phyloP scores from a whole-genome alignment of 2,329 filamentous ascomycete species.

The Monosporascus sp. region DNA sequence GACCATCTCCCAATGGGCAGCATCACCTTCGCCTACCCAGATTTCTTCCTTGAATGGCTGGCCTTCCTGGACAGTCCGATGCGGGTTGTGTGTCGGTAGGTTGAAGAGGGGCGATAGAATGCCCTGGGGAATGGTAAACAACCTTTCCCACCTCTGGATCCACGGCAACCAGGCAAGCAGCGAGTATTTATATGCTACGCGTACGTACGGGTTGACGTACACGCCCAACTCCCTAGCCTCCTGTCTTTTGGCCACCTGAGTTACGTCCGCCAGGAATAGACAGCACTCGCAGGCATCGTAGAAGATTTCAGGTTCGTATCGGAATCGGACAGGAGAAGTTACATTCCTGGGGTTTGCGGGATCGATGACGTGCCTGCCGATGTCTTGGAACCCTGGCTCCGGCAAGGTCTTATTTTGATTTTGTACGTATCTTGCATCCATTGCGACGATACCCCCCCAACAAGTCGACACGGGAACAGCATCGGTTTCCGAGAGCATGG shows the following conservation, averaged over 20 bases:
- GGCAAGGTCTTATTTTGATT: conserved; percentile 27
- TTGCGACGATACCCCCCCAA: conserved; percentile 72
- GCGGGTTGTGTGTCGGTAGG: conserved; percentile 55
- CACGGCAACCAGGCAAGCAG: conserved; percentile 55
- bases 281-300: conserved; percentile 64
- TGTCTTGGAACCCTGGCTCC: conserved; percentile 26
- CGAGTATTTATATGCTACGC: conserved; percentile 58
- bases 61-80: conserved; percentile 54
- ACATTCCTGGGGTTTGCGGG: conserved; percentile 25
- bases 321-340: conserved; percentile 45
- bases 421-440: conserved; percentile 56
- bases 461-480: conserved; percentile 67
- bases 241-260: conserved; percentile 29
- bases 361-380: conserved; percentile 29
- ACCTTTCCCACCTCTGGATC: conserved; percentile 58
- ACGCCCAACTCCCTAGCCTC: conserved; percentile 48
- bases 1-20: conserved; percentile 35
- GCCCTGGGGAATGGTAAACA: conserved; percentile 55
- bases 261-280: conserved; percentile 46
- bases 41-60: conserved; percentile 45
- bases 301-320: conserved; percentile 52
- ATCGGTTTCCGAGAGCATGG: conserved; percentile 55
- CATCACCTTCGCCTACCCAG: conserved; percentile 35
- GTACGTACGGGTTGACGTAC: conserved; percentile 70
- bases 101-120: conserved; percentile 50